Conservation (phyloP, 257 asterid genomes). For the Misopates orontium region DNA sequence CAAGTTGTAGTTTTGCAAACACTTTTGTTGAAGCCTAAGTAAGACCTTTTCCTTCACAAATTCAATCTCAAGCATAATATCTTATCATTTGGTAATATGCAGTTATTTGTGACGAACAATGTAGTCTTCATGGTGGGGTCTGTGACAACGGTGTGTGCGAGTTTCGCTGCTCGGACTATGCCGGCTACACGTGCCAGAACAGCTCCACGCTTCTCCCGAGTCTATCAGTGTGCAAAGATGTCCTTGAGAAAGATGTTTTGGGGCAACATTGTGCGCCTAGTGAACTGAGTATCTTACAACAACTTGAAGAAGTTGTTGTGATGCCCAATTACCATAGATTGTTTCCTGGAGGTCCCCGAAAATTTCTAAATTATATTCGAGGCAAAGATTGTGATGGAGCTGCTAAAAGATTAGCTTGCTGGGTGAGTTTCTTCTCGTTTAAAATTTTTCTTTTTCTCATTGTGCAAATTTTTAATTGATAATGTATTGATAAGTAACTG, state of each 20-base stretch:
- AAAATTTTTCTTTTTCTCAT: not conserved
- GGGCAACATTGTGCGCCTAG: constrained; percentile 98
- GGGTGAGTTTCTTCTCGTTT: constrained; percentile 62
- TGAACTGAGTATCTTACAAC: constrained; percentile 84
- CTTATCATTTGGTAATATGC: constrained; percentile 31
- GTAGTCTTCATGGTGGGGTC: constrained; percentile 99
- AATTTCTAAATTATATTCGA: constrained; percentile 75
- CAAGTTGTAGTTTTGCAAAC: not conserved
- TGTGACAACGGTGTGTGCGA: constrained; percentile 96
- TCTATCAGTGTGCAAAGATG: constrained; percentile 84
- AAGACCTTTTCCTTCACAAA: not conserved
- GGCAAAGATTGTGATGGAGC: constrained; percentile 97
- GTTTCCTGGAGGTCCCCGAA: constrained; percentile 95
- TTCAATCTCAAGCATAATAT: not conserved
- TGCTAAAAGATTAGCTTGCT: constrained; percentile 94
- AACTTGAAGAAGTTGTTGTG: constrained; percentile 95
- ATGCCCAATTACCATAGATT: constrained; percentile 97
- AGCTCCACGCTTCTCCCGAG: constrained; percentile 87
- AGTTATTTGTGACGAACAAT: constrained; percentile 94
- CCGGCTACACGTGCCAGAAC: constrained; percentile 98
- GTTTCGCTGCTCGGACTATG: constrained; percentile 98
- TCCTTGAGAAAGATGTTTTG: constrained; percentile 58
- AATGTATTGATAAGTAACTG: too few relatives aligned
- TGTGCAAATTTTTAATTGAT: too few relatives aligned
- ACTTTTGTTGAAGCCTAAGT: not conserved